Evolutionary conservation across 176 grass and related monocot species (phyloP).

Genomic region (Paspalum notatum): DNA sequence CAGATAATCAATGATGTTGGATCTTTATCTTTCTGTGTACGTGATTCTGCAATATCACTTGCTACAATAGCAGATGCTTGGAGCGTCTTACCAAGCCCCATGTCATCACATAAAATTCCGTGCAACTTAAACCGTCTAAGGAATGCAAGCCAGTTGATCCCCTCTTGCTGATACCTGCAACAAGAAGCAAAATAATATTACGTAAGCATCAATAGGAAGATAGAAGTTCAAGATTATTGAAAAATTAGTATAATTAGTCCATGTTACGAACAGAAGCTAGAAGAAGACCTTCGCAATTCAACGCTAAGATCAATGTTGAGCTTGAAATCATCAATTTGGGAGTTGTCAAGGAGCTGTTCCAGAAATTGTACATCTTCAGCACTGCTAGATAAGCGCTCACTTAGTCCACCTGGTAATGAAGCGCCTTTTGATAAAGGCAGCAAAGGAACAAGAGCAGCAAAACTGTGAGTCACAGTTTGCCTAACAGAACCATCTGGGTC

Average conservation of each 20-base stretch:
- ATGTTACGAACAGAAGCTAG: conserved; percentile 9
- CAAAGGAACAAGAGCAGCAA: conserved; percentile 94
- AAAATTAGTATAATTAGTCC: conserved; percentile 10
- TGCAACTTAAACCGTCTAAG: conserved; percentile 92
- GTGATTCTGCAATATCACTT: conserved; percentile 85
- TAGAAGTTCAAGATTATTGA: not conserved
- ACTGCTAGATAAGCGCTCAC: conserved; percentile 76
- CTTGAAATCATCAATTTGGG: conserved; percentile 97
- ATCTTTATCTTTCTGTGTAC: conserved; percentile 56
- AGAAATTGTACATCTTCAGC: conserved; percentile 88
- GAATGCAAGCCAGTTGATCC: conserved; percentile 98
- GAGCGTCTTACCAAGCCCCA: conserved; percentile 98
- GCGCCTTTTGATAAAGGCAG: conserved; percentile 85
- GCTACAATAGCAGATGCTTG: conserved; percentile 95
- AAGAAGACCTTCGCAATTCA: conserved; percentile 73
- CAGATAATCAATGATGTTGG: conserved; percentile 95
- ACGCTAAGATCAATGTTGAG: conserved; percentile 86
- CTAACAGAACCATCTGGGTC: conserved; percentile 89
- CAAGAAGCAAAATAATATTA: conserved; percentile 24
- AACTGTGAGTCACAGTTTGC: conserved; percentile 97
- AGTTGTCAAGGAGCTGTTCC: conserved; percentile 98
- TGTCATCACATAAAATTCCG: conserved; percentile 99
- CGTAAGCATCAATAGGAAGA: conserved; percentile 2
- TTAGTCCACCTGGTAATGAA: conserved; percentile 68
- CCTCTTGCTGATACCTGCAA: conserved; percentile 98